Evolutionary conservation across 176 grass and related monocot genomes (phyloP), one percentile per base, ranked within the genome.

Genomic region (Miscanthus lutarioriparius): DNA sequence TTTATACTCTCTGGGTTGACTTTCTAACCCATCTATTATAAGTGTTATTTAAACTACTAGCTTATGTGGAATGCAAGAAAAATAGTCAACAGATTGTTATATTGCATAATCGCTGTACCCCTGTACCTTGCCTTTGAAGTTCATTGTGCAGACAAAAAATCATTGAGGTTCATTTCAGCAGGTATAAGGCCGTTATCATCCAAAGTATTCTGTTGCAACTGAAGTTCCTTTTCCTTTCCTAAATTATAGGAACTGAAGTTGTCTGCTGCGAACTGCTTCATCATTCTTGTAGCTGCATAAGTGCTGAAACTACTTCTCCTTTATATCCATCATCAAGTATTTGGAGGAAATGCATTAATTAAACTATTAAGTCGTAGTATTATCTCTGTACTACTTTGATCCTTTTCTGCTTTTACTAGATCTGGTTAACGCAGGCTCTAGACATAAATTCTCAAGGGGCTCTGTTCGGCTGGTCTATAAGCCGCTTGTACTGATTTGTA

Each of bases 1-100:
- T 49, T 41, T n/a, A 40, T 81, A 54, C 64, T 75, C 26, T 58
- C 43, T 54, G 59, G 41, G 59, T 75, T 62, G n/a, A 75, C 62
- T 33, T 54, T 36, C 47, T 76, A 76, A 33, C 30, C 3, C 43
- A 47, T 27, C 23, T 47, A 56, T 40, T 77, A 67, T 44, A n/a
- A 51, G 16, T 51, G n/a, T 38, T 16, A 38, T 70, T 49, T 27
- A 39, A 77, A 47, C 73, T 38, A 32, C 45, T 69, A 51, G 15
- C 11, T 78, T n/a, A 16, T 32, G 15, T 27, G 63, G 5, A 68
- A 73, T 68, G 22, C 58, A 59, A 38, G 4, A 51, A 49, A 28
- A 30, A 70, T 82, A 71, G 25, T 33, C 67, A 66, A 15, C 27
- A 37, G 67, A 67, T 44, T 76, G 66, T 56, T 74, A 8, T 51